Base-by-base conservation (phyloP, 2,329 filamentous ascomycete species). In the Fusarium verrucosum region DNA sequence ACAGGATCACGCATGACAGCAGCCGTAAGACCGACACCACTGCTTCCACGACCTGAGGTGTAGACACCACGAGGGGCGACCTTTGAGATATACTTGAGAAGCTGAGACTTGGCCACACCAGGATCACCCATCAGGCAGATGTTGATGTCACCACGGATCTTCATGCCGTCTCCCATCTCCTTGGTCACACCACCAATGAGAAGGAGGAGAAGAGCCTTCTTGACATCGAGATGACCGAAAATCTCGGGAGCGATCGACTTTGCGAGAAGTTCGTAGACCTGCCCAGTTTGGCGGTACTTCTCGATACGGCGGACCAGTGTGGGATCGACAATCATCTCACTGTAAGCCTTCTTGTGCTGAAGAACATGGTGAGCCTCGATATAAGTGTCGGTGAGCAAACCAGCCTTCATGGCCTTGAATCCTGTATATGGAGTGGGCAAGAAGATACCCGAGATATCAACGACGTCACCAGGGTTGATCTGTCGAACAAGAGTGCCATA, bases 111-210 rank as follows among this genome's bases (percentile, higher is more conserved):
- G 81, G 95, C 95, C 75, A 99, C 95, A 92, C 95, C 95, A 75
- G 95, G 95, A 74, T 99, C 95, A 84, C 95, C 95, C 95, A 99
- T 99, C 73, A 99, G 81, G 77, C 95, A 98, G 64, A 99, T 90
- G 80, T 99, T 99, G 82, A 99, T 96, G 74, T 99, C 95, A 72
- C 95, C 95, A 84, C 95, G 92, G 75, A 99, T 99, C 73, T 93
- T 91, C 95, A 99, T 98, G 60, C 95, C 95, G 73, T 99, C 95
- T 49, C 93, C 93, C 86, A 98, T 96, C 73, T 95, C 90, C 79
- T 99, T 99, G 5, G 89, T 95, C 2, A 97, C 94, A 81, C 95
- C 95, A 62, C 95, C 95, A 67, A 99, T 97, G 30, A 99, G 87
- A 26, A 98, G 88, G 7, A 99, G 84, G n/a, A 99, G 85, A 13